Evolutionary conservation across 306 rosid species (phyloP).

Genomic region (Rosa rugosa): DNA sequence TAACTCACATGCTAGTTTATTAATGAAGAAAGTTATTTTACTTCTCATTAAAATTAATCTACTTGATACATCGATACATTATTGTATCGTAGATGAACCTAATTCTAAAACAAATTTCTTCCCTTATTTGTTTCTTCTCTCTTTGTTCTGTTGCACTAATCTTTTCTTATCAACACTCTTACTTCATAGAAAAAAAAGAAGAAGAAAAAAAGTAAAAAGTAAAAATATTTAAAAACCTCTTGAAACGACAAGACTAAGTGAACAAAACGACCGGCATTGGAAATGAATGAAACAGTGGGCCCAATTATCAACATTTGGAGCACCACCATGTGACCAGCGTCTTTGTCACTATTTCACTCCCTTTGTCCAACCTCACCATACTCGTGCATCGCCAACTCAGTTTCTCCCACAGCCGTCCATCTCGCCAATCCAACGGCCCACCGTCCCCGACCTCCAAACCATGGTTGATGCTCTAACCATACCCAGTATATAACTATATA

Average conservation of each 20-base stretch:
- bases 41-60: no score
- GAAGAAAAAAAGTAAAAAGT: not conserved
- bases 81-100: no score
- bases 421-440: not conserved
- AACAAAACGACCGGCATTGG: not conserved
- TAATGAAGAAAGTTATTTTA: no score
- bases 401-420: conserved; percentile 2
- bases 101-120: no score
- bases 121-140: no score
- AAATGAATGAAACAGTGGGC: not conserved
- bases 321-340: not conserved
- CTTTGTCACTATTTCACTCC: not conserved
- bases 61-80: no score
- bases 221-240: not conserved
- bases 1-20: no score
- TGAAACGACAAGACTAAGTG: not conserved
- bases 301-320: not conserved
- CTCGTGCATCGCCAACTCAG: conserved; percentile 1
- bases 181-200: not conserved
- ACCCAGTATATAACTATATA: not conserved
- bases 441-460: not conserved
- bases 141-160: not conserved
- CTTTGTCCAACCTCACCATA: not conserved
- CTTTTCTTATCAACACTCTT: no score
- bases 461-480: not conserved